Evolutionary conservation across 352 stramenopile genomes (phyloP), one percentile per base, ranked within the genome.

Genomic region (Phytophthora pluvialis): DNA sequence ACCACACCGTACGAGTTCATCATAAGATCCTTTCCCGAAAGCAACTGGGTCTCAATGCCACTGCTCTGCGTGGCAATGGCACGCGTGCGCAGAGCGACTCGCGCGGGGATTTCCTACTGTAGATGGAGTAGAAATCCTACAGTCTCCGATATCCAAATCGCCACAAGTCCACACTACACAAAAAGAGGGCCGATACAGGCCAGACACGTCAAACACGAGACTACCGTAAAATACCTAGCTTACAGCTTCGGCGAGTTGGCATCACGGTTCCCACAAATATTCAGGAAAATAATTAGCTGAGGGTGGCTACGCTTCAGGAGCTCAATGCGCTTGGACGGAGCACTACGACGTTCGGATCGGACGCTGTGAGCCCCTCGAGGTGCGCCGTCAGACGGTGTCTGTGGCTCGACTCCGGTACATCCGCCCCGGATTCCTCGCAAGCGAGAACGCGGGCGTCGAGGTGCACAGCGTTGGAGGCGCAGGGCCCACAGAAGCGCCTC

Each of bases 331-430:
- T 60, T 13, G 62, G 62, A 51, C 62, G 54, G 15, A 70, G 62
- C 48, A 57, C 32, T 26, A 70, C 62, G 33, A 65, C 54, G 32
- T 65, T 65, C 39, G 62, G 62, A n/a, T 70, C 62, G 25, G 62
- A 62, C 9, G 63, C 48, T 4, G 40, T 53, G 38, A 62, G 32
- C 3, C 35, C 48, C 4, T 57, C 52, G 15, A 69, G 47, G 35
- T 60, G 61, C 6, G 46, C 25, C 1, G 53, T 70, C n/a, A 68
- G 32, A 52, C 60, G 33, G 31, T 50, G 33, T 6, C 45, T 47
- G 7, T 43, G 33, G 11, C 18, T 35, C 36, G 21, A 21, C 21
- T 21, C 54, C 3, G 44, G 10, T 26, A n/a, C 21, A 21, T 26
- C 31, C 5, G 28, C 36, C 47, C 49, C 60, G 57, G 66, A 48